Percentiles rank a stretch among this genome's conserved stretches.
phyloP scores from a whole-genome alignment of 139 green algal genomes.

The Tetradesmus obliquus region DNA sequence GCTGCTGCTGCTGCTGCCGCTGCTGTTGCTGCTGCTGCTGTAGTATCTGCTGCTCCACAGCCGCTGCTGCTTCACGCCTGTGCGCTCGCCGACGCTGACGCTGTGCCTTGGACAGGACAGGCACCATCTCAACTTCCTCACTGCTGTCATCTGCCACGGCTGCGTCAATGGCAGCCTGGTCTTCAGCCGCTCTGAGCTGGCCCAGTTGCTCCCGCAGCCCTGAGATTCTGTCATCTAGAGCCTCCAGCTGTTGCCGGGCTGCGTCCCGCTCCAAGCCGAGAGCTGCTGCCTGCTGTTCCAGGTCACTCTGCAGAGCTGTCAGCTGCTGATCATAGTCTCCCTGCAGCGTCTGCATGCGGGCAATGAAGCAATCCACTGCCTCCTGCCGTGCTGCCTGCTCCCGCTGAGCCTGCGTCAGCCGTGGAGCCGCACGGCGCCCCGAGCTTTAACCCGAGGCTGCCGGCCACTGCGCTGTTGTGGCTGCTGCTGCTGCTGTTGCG shows the following conservation, averaged over 20 bases:
- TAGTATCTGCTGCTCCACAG: no score
- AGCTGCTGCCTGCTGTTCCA: not conserved
- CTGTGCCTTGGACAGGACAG: no score
- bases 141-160: not conserved
- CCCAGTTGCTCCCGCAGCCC: not conserved
- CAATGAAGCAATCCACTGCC: not conserved
- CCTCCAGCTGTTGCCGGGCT: not conserved
- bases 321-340: not conserved
- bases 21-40: no score
- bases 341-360: not conserved
- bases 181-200: not conserved
- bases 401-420: not conserved
- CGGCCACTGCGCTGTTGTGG: not conserved
- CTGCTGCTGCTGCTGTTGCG: not conserved
- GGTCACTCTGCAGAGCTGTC: not conserved
- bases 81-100: no score
- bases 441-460: no score
- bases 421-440: not conserved
- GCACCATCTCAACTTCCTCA: no score
- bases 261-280: not conserved
- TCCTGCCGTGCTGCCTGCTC: not conserved
- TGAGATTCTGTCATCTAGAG: not conserved
- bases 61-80: no score
- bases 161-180: not conserved
- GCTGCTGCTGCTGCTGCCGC: no score